Conservation (phyloP, 805 yeast species). For the Starmerella bacillaris region DNA sequence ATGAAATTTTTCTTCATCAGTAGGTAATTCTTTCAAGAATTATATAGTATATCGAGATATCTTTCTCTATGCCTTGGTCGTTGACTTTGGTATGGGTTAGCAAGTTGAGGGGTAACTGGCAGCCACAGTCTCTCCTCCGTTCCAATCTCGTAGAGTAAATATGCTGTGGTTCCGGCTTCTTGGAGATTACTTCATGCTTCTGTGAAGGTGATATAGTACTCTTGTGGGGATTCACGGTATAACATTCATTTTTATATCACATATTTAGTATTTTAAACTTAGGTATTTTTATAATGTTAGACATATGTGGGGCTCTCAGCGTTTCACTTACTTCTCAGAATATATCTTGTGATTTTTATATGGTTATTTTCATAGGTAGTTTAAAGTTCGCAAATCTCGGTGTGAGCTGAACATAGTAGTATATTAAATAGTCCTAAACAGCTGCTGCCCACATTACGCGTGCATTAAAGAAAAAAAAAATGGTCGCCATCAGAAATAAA, state of each 20-base stretch:
- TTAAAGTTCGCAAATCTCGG: too few species aligned
- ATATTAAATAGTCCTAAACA: too few species aligned
- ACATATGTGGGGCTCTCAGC: too few species aligned
- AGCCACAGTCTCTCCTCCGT: conserved; percentile 2
- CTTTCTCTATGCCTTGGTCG: background rate
- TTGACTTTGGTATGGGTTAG: background rate
- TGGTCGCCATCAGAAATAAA: too few species aligned
- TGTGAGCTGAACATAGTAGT: too few species aligned
- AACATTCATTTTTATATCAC: background rate
- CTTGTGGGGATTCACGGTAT: conserved; percentile 1
- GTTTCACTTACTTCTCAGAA: too few species aligned
- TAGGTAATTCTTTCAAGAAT: conserved; percentile 3
- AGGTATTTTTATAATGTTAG: too few species aligned
- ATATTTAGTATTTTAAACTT: background rate
- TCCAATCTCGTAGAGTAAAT: conserved; percentile 3
- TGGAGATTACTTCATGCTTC: background rate
- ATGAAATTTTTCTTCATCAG: conserved; percentile 1
- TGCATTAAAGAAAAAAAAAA: too few species aligned
- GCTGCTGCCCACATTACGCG: too few species aligned
- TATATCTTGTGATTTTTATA: too few species aligned
- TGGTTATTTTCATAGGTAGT: too few species aligned
- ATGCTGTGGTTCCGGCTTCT: conserved; percentile 1
- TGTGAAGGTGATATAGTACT: background rate
- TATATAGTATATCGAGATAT: conserved; percentile 1
- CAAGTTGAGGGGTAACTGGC: conserved; percentile 3